Conservation (phyloP, 1,139 yeast genomes). For the Tardiomyces depauwii region DNA sequence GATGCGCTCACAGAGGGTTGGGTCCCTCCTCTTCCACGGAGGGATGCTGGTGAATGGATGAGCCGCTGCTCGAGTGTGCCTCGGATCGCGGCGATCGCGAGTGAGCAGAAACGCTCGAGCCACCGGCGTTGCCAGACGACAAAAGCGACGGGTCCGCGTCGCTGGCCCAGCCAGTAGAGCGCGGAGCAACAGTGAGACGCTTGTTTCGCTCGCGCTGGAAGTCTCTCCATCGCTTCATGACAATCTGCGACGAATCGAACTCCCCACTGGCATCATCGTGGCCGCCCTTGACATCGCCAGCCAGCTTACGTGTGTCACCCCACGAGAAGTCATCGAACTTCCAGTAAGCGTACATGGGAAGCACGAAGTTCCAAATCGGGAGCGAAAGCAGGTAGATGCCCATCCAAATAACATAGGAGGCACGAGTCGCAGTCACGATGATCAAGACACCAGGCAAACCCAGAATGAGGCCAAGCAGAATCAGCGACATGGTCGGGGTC, state of each 20-base stretch:
- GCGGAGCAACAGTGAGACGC: background rate
- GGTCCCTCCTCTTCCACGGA: background rate
- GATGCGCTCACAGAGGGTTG: background rate
- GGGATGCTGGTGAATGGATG: background rate
- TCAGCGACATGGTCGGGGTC: constrained; percentile 71
- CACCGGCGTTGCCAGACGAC: background rate
- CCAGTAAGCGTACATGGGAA: constrained; percentile 90
- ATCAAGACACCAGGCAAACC: constrained; percentile 87
- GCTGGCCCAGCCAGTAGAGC: background rate
- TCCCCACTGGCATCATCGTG: constrained; percentile 68
- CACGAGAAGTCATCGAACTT: constrained; percentile 96
- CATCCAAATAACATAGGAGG: constrained; percentile 75
- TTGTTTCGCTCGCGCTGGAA: constrained; percentile 51
- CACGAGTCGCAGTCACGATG: constrained; percentile 76
- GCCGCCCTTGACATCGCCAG: constrained; percentile 53
- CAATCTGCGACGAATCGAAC: constrained; percentile 78
- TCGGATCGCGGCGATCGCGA: background rate
- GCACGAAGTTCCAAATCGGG: constrained; percentile 90
- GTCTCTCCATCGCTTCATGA: constrained; percentile 91
- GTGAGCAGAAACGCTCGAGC: background rate
- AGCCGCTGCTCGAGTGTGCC: background rate
- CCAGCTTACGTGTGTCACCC: constrained; percentile 93
- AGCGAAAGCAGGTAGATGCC: constrained; percentile 66
- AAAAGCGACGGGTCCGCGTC: background rate
- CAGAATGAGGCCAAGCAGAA: constrained; percentile 67